These are phyloP conservation scores for Beauveria sp. DNA, from an alignment of 2,329 filamentous ascomycete genomes.

Conservation along the genomic window DNA sequence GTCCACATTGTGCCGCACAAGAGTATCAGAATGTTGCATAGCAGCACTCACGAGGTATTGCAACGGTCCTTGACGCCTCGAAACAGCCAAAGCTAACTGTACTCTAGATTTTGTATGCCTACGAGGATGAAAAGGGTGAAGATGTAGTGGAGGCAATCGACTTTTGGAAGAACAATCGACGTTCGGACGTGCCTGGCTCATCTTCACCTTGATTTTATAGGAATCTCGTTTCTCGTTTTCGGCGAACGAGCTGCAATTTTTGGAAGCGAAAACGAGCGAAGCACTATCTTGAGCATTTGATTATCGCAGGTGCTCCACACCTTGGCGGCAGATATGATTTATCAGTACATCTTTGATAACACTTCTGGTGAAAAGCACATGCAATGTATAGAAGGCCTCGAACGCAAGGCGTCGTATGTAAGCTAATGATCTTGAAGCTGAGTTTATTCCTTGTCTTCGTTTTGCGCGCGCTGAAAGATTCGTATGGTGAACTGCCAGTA, in stretches of 20 bases:
- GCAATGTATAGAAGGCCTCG: background rate
- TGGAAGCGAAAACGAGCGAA: conserved; percentile 9
- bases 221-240: background rate
- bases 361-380: background rate
- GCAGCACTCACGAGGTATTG: conserved; percentile 85
- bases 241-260: background rate
- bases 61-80: background rate
- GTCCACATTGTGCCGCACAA: conserved; percentile 95
- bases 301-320: background rate
- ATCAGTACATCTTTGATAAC: background rate
- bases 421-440: background rate
- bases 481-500: background rate
- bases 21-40: conserved; percentile 96
- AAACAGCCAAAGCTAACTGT: conserved; percentile 12
- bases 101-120: conserved; percentile 87
- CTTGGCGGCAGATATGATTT: background rate
- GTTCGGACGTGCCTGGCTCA: conserved; percentile 33
- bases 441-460: background rate
- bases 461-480: no score
- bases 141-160: conserved; percentile 92
- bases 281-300: conserved; percentile 1
- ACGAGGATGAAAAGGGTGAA: conserved; percentile 90
- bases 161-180: conserved; percentile 74
- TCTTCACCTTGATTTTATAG: conserved; percentile 11
- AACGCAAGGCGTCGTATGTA: background rate